Evolutionary conservation across 495 filamentous ascomycete genomes (phyloP), one percentile per base, ranked within the genome.

Genomic region (Penicillium coffeae): DNA sequence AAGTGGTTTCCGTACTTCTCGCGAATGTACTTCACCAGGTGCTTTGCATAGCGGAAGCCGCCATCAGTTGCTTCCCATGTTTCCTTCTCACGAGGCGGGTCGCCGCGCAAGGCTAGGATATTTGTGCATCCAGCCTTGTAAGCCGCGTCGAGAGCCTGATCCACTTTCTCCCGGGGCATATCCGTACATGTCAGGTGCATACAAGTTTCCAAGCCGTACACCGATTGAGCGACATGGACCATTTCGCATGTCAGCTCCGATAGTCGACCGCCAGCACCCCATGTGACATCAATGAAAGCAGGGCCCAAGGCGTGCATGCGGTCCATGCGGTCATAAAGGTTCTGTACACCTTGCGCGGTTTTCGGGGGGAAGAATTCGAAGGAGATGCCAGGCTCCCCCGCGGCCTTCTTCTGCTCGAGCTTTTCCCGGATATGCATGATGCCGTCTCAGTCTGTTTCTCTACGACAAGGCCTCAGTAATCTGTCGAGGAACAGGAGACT

Each of bases 341-440:
- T 99, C 75, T 97, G 94, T 8, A 99, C 92, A 79, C 94, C 94
- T 77, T 85, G 66, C 1, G 93, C 92, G 1, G 94, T 99, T 73
- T 99, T 99, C n/a, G 94, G 94, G 38, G 94, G 92, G 71, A 97
- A 99, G 77, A 95, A 99, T 72, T 99, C 94, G 68, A 99, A 99
- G 21, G 94, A 97, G 78, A 96, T 95, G 45, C 87, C 89, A 39
- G 90, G 85, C 54, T 82, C 79, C 63, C 81, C 81, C 50, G 85
- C 79, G 51, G 75, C 74, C 59, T 89, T 78, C 72, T 89, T 86
- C 59, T 92, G 88, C 52, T 86, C 79, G 54, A 99, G 76, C 79
- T 96, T 96, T 52, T 94, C 86, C 46, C 80, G 86, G 77, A 99
- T 91, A 76, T 97, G 94, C 83, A 87, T 87, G 38, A 45, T 74